Base-by-base conservation (phyloP, 2,329 filamentous ascomycete genomes). In the Diaporthe batatas region DNA sequence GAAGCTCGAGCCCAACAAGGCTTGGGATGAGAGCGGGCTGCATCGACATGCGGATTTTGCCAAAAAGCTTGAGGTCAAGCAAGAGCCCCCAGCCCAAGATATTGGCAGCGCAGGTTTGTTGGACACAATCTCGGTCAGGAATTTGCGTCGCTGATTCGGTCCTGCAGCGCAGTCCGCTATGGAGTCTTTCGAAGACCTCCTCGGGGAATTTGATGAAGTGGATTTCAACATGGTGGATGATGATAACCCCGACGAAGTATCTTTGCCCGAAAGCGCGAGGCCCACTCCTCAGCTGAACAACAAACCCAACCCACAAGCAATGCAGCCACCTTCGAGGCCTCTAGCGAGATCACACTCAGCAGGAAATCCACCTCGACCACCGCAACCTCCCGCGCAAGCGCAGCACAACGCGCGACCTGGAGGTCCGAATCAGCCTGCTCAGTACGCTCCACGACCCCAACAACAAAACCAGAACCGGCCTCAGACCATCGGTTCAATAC, bases 31-130 rank as follows among this genome's bases (percentile, higher is more conserved):
- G 75, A 88, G 89, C n/a, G 92, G 92, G 53, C 86, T 98, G 49
- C 92, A 98, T 82, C 90, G 96, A 51, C 95, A 98, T 81, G 84
- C 90, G 1, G 93, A 95, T 79, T 97, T 89, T 80, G 88, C 87
- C 32, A 92, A 92, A 80, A 91, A 88, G 79, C 88, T 91, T 73
- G 79, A 83, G 3, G 73, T 70, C 32, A 81, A 79, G 72, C 44
- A 72, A 11, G 79, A 79, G 39, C 72, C 55, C 23, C 53, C 72
- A 8, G 59, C 65, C 23, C 53, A 44, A 32, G 71, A 55, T n/a
- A 29, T 51, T 64, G 68, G 53, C 39, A 54, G 21, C 53, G 70
- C 54, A 55, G 72, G 70, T 64, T 54, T 62, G 51, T 57, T 36
- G 36, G 23, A 36, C 21, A 39, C 29, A 4, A 39, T n/a, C n/a